phyloP scores from a whole-genome alignment of 75 land plant species.

The Pinus albicaulis region DNA sequence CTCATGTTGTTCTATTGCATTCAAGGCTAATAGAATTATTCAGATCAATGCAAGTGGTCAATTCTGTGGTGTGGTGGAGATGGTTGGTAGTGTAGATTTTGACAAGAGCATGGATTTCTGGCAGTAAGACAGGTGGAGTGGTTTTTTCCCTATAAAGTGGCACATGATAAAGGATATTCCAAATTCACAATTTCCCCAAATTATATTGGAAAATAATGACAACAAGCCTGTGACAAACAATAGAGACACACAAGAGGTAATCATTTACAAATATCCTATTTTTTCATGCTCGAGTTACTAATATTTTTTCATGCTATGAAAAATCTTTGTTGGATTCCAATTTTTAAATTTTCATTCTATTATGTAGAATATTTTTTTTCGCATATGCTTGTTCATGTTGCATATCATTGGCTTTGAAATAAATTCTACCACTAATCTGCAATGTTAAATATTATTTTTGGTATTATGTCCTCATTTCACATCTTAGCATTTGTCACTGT shows the following conservation, averaged over 20 bases:
- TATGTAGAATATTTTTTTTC: too few relatives aligned
- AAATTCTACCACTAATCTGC: too few relatives aligned
- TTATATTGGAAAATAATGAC: conserved; percentile 71
- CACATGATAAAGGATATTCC: conserved; percentile 73
- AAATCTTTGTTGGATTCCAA: too few relatives aligned
- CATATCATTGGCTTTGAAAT: too few relatives aligned
- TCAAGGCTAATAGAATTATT: not conserved
- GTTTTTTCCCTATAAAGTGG: conserved; percentile 70
- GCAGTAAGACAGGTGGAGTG: conserved; percentile 89
- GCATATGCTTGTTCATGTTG: too few relatives aligned
- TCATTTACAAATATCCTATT: not conserved
- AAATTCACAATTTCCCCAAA: conserved; percentile 55
- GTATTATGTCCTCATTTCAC: too few relatives aligned
- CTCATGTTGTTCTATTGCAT: not conserved
- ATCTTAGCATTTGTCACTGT: too few relatives aligned
- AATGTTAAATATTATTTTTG: too few relatives aligned
- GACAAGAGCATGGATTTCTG: conserved; percentile 69
- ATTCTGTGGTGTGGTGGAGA: conserved; percentile 73
- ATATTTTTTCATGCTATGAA: too few relatives aligned
- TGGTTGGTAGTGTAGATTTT: conserved; percentile 71
- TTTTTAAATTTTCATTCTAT: too few relatives aligned
- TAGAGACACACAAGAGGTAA: conserved; percentile 73
- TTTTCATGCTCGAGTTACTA: not conserved
- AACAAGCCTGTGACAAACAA: conserved; percentile 57
- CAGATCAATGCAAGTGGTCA: conserved; percentile 89